Evolutionary conservation across 164 flowering plant genomes (phyloP).

Genomic region (Tetrastigma voinierianum): DNA sequence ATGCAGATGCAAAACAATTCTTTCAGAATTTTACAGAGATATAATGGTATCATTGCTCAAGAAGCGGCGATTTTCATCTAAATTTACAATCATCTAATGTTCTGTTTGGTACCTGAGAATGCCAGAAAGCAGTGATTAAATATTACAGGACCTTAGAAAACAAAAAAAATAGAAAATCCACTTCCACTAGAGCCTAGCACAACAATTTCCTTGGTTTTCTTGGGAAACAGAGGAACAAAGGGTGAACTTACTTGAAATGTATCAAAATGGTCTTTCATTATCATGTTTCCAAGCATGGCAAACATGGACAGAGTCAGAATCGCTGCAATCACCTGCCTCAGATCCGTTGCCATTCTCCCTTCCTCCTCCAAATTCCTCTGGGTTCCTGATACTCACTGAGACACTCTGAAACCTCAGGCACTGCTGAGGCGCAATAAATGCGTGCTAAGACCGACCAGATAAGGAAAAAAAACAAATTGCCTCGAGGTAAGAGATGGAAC

Average conservation of each 20-base stretch:
- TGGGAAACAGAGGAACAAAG: not conserved
- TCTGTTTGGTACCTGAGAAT: too few relatives aligned
- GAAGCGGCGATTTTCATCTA: too few relatives aligned
- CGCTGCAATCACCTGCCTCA: constrained; percentile 9
- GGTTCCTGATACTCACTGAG: not conserved
- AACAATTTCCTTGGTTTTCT: not conserved
- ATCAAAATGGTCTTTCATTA: constrained; percentile 12
- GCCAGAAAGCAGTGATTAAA: too few relatives aligned
- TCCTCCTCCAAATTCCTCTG: not conserved
- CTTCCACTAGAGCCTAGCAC: not conserved
- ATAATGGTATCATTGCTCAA: too few relatives aligned
- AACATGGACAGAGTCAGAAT: constrained; percentile 14
- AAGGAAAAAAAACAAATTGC: too few relatives aligned
- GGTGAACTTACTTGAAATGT: not conserved
- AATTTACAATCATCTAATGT: too few relatives aligned
- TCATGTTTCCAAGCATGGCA: constrained; percentile 14
- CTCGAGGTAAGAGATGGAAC: too few relatives aligned
- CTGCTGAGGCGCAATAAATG: not conserved
- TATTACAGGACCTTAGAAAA: not conserved
- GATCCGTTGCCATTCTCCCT: constrained; percentile 4
- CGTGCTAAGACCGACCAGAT: not conserved
- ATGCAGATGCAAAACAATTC: too few relatives aligned
- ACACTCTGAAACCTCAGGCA: not conserved
- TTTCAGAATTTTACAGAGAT: too few relatives aligned
- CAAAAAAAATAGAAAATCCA: not conserved